Base-by-base conservation (phyloP, 2,329 filamentous ascomycete species). In the Ceratocystis papillata region DNA sequence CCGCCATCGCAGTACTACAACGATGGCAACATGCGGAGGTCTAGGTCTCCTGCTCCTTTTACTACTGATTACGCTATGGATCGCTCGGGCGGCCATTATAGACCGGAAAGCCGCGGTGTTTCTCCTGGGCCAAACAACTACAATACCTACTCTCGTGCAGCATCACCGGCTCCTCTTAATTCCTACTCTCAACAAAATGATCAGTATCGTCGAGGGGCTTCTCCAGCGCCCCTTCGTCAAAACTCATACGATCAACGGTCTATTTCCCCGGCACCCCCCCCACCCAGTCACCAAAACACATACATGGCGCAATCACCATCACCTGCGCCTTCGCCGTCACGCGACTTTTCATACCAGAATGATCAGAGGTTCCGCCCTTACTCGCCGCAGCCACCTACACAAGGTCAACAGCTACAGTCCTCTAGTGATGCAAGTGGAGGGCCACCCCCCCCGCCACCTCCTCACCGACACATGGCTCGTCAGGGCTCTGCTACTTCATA, bases 371-470 rank as follows among this genome's bases (percentile, higher is more conserved):
- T 62, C 64, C 68, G 65, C 65, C 67, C 50, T 62, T 67, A 62
- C 63, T 69, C 62, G 63, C 71, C 65, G 62, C 69, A 61, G 67
- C 66, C 62, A 10, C 68, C 66, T 15, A 68, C 48, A 6, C 67
- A 65, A 22, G 62, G 59, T 30, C 68, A 67, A 45, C 65, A 64
- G 7, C 55, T 59, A n/a, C 66, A 65, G 63, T 63, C 65, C 15
- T 28, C 41, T 61, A 73, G 28, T 67, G 72, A 76, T 22, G 74
- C 79, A 57, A 76, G 77, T 46, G 81, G 82, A 50, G 84, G 83
- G 22, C 87, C 88, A 7, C 89, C 90, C 20, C 90, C 91, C 6
- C 90, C 91, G 1, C 91, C 92, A 0, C 87, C 87, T 7, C 90
- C 92, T 5, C 92, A 95, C 69, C 87, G 91, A 6, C 90, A 91